phyloP scores from a whole-genome alignment of 345 rosid species.

The Geranium rotundifolium region DNA sequence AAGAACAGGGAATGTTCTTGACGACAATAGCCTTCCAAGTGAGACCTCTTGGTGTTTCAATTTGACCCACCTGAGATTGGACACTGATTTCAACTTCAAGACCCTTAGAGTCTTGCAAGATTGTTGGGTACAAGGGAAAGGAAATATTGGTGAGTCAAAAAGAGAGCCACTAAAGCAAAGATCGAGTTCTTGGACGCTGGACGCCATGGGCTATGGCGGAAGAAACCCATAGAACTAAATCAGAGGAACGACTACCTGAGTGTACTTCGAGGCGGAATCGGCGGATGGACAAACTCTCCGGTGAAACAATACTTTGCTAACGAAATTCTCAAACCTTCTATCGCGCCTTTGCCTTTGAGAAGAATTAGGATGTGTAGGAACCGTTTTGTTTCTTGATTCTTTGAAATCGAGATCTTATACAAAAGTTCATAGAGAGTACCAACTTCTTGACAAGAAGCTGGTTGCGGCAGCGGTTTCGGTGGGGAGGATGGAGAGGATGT shows the following conservation, averaged over 20 bases:
- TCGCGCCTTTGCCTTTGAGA: too few relatives aligned
- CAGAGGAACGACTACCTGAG: neutral
- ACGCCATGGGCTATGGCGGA: constrained; percentile 7
- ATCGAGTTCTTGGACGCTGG: constrained; percentile 1
- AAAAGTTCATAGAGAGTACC: constrained; percentile 10
- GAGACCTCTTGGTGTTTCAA: too few relatives aligned
- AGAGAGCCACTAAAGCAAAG: neutral
- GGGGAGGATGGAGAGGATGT: constrained; percentile 3
- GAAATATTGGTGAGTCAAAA: too few relatives aligned
- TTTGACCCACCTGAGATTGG: too few relatives aligned
- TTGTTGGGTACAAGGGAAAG: too few relatives aligned
- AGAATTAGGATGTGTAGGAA: too few relatives aligned
- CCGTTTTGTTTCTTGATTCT: neutral
- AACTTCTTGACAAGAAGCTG: constrained; percentile 13
- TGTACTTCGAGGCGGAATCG: neutral
- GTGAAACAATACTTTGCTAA: constrained; percentile 9
- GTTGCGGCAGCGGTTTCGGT: constrained; percentile 3
- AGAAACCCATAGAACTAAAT: constrained; percentile 8
- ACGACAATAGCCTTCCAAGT: too few relatives aligned
- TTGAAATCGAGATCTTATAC: constrained; percentile 1
- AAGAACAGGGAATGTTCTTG: too few relatives aligned
- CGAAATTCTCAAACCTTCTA: constrained; percentile 1
- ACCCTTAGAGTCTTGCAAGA: too few relatives aligned
- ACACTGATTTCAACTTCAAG: too few relatives aligned
- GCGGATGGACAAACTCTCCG: constrained; percentile 7